These are phyloP conservation scores for Castanospermum australe DNA, from an alignment of 306 rosid species.

Conservation along the genomic window DNA sequence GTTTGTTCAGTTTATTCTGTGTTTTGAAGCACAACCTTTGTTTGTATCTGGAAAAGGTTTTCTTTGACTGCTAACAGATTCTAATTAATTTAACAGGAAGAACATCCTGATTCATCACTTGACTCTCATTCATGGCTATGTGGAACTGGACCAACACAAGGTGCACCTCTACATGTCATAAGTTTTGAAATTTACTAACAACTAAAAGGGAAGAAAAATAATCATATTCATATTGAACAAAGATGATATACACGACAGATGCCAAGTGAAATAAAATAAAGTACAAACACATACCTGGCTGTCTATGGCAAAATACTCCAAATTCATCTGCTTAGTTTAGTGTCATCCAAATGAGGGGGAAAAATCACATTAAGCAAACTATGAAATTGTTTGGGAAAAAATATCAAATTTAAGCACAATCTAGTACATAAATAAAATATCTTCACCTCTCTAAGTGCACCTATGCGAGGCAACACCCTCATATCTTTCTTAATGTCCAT, in stretches of 20 bases:
- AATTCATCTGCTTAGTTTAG: conserved; percentile 80
- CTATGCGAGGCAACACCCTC: conserved; percentile 70
- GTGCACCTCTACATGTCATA: conserved; percentile 1
- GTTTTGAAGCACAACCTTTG: background rate
- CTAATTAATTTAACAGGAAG: conserved; percentile 10
- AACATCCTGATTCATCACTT: conserved; percentile 13
- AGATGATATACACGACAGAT: conserved; percentile 10
- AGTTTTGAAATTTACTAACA: conserved; percentile 8
- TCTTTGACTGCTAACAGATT: conserved; percentile 3
- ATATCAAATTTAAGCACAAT: conserved; percentile 21
- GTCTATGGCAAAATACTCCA: conserved; percentile 95
- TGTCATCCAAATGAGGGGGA: conserved; percentile 34
- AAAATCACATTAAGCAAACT: conserved; percentile 21
- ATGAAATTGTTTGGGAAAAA: conserved; percentile 11
- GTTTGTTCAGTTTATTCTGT: background rate
- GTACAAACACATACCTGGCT: conserved; percentile 70
- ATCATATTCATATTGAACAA: background rate
- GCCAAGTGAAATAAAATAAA: conserved; percentile 2
- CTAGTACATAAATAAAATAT: conserved; percentile 26
- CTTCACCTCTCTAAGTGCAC: conserved; percentile 84
- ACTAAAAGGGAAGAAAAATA: background rate
- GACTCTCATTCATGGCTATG: conserved; percentile 1
- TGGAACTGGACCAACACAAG: conserved; percentile 26
- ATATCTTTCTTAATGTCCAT: conserved; percentile 73
- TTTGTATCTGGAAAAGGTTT: conserved; percentile 13